Evolutionary conservation across 345 rosid genomes (phyloP), one percentile per base, ranked within the genome.

Genomic region (Luvunga scandens): DNA sequence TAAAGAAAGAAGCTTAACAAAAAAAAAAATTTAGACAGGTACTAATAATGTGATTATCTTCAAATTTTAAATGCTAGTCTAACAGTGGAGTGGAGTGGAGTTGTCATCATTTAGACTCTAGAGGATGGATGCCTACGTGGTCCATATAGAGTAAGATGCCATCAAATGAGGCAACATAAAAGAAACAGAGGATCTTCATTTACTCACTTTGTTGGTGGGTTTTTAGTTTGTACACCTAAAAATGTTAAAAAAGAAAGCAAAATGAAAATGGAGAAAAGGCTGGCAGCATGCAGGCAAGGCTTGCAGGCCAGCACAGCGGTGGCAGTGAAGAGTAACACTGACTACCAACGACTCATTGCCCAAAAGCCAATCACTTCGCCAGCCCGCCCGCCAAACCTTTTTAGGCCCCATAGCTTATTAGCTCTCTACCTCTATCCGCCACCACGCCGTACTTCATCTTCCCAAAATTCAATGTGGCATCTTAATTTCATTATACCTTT

Each of bases 231-330:
- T 33, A 34, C n/a, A 4, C 69, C 45, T 24, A 8, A 10, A 2
- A 28, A 53, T 34, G 36, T 25, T 64, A 2, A 33, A 18, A 8
- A 22, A 13, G 22, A 55, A 53, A 62, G 48, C 65, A 38, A 21
- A 7, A 38, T 14, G 24, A 59, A 73, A 50, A 38, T 50, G 72
- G 69, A 25, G 59, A 30, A 34, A 34, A 59, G 77, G 73, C 75
- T 74, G 34, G 79, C 76, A 75, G 48, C 6, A 28, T 0, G 36
- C 38, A 63, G 61, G 75, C 68, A 71, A 82, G 73, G 82, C 81
- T 73, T 64, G 79, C 79, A 75, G 70, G 68, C 71, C 79, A 67
- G 63, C 69, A 16, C 75, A 66, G 80, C 55, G 79, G 16, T 69
- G 66, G 59, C 68, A 60, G 78, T 39, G 59, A 72, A 75, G 56